Evolutionary conservation across 768 basidiomycete genomes (phyloP), one percentile per base, ranked within the genome.

Genomic region (Leucogyrophana mollusca): DNA sequence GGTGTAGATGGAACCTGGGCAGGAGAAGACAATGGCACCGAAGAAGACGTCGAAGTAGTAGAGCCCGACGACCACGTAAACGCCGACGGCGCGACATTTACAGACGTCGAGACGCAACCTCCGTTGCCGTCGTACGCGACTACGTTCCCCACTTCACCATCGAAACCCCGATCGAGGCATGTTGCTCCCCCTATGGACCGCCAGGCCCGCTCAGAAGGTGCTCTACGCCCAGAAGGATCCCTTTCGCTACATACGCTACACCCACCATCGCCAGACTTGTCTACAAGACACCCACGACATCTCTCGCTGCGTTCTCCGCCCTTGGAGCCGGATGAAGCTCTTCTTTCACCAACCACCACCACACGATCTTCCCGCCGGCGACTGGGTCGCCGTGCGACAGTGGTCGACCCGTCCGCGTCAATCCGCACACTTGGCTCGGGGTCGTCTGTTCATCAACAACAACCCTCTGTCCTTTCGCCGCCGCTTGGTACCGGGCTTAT

Each of bases 401-500:
- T 44, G 13, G 16, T 38, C 8, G 42, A 44, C 32, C 27, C 17
- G 18, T 22, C 43, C 22, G 34, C 39, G 24, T 34, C 49, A 21
- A 43, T 27, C 23, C 34, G 21, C 18, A 41, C 37, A 14, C 17
- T 35, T 14, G n/a, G 39, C 20, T 37, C 35, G 35, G n/a, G n/a
- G 20, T 38, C 49, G 14, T 49, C 42, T 21, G 18, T 43, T 24
- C 48, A 39, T 32, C 45, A 43, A 7, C 54, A 36, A 36, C 38
- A 30, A 20, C 33, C 22, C 14, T 32, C 33, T 20, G 46, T 46
- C 32, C 50, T 57, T 22, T 49, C 60, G 10, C 43, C 56, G 24
- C 52, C 50, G 40, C 46, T 52, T 33, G 54, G 61, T 7, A 52
- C 58, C 4, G 87, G 85, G 6, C 82, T 90, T 66, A 82, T 83